Base-by-base conservation (phyloP, 2,329 filamentous ascomycete species). In the Metarhizium rileyi region DNA sequence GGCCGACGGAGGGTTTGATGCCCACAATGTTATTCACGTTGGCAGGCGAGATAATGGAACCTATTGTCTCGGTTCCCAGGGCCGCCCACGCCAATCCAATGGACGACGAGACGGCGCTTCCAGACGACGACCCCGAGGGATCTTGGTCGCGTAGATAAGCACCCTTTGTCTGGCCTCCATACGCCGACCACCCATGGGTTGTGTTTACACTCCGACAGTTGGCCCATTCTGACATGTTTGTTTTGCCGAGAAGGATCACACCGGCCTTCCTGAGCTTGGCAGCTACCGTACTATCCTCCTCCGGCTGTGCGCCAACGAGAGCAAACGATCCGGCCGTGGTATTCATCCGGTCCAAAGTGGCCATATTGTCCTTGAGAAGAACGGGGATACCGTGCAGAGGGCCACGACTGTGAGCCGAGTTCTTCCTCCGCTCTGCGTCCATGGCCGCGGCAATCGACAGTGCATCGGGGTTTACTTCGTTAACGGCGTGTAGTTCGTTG, bases 331-430 rank as follows among this genome's bases (percentile, higher is more conserved):
- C 83, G 3, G 81, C 69, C 0, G 67, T 81, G 53, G 78, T 84
- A 57, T 80, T 75, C 78, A 84, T 81, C 51, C 70, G 61, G 58
- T 85, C 81, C 2, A 65, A 61, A 0, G 81, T 85, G 14, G 76
- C 81, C 45, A 86, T 83, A 59, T 82, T 84, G 64, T 83, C 77
- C 62, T 86, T 86, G 65, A 86, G 70, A 5, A 85, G 64, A 23
- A 86, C 75, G 0, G 82, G 83, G 4, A 86, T 72, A 5, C 83
- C 82, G 59, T 86, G 80, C 0, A 84, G 67, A 2, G 78, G 78
- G 0, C 74, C 63, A 1, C 20, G 20, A 30, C 26, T 42, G 16
- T 25, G 42, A 5, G 53, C 35, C 16, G 35, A 53, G 23, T 58
- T 56, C 4, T 36, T 28, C 2, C 47, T 47, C 28, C 50, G 61